Evolutionary conservation across 2,329 filamentous ascomycete species (phyloP), one percentile per base, ranked within the genome.

Genomic region (Phoma sp.): DNA sequence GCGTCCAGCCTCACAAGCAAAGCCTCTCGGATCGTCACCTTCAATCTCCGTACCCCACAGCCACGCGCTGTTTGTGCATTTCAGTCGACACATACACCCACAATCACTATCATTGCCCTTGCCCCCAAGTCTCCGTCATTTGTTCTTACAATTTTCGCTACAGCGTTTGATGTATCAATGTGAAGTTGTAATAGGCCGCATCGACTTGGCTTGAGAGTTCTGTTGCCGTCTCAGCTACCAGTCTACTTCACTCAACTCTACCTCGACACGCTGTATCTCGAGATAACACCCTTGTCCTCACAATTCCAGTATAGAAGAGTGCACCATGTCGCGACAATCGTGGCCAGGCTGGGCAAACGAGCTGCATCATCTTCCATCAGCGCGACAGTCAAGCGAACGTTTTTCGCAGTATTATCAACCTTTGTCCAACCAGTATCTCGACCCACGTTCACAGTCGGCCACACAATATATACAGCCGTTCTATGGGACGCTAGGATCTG

Each of bases 381-480:
- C 40, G 9, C 51, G 41, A 39, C 22, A 50, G n/a, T 46, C 54
- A 21, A 33, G 60, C 27, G 43, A 63, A 24, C 44, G 43, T 21
- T 56, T 61, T 39, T 55, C 61, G 15, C 57, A 60, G 37, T 43
- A 36, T 8, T 31, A 53, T 27, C 41, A 52, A 15, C 46, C 29
- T 12, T 13, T 52, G 7, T 31, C 37, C 22, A 41, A 52, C 37
- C 7, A 47, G 17, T 32, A 61, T 32, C 44, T 41, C 35, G 29
- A 27, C 7, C 43, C 56, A 15, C 53, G 57, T 41, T 24, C 6
- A 12, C 43, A 35, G 13, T 15, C 57, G 3, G 24, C 36, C 36
- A 27, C 21, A 27, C 39, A 58, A 17, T 64, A 65, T 25, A 32
- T 63, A 13, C 65, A 68, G 40, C 63, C 68, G 31, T 56, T 68